Conservation (phyloP, 2,329 filamentous ascomycete genomes). For the Endocalyx cinctus region DNA sequence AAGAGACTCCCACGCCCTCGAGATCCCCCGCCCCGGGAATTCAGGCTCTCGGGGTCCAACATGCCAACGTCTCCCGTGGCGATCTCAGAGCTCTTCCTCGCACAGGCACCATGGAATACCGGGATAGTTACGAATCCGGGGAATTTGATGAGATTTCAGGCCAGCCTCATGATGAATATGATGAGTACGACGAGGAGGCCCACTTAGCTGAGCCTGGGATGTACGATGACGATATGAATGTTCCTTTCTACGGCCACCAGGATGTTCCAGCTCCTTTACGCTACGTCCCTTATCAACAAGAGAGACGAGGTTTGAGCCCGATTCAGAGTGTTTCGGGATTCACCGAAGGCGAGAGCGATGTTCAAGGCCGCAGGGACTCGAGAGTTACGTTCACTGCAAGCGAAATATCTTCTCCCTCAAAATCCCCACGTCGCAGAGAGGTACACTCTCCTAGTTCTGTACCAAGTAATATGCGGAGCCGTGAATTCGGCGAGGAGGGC, state of each 20-base stretch:
- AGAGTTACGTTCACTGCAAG: constrained; percentile 43
- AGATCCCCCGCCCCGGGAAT: constrained; percentile 46
- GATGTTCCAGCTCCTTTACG: constrained; percentile 60
- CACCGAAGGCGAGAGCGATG: constrained; percentile 62
- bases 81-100: constrained; percentile 53
- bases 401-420: constrained; percentile 58
- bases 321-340: constrained; percentile 92
- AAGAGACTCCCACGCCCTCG: constrained; percentile 55
- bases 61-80: constrained; percentile 59
- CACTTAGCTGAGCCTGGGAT: constrained; percentile 27
- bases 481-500: constrained; percentile 57
- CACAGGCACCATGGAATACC: constrained; percentile 35
- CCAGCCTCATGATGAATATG: constrained; percentile 32
- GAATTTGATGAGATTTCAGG: constrained; percentile 32
- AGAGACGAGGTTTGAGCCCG: constrained; percentile 73
- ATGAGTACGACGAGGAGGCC: constrained; percentile 41
- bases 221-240: constrained; percentile 39
- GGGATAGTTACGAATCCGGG: constrained; percentile 45
- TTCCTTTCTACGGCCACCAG: constrained; percentile 53
- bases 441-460: constrained; percentile 53
- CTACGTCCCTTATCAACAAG: constrained; percentile 64
- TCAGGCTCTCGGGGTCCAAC: constrained; percentile 62
- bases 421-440: constrained; percentile 41
- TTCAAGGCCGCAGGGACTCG: constrained; percentile 53
- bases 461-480: constrained; percentile 41